Conservation (phyloP, 2,329 filamentous ascomycete species). For the Talaromyces marneffei region DNA sequence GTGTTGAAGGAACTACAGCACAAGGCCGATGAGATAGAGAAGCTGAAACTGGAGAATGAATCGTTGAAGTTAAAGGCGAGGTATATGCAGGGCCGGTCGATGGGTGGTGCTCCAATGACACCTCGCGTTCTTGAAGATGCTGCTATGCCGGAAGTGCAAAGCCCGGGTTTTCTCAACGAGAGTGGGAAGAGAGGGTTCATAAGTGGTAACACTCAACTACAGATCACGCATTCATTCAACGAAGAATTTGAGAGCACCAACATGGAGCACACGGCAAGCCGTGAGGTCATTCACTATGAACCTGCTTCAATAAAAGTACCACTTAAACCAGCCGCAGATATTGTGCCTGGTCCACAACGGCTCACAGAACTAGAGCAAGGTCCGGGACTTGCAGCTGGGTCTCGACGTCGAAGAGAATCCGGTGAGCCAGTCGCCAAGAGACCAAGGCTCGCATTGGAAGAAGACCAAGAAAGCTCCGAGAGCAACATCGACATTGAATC, state of each 20-base stretch:
- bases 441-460: slow-evolving; percentile 22
- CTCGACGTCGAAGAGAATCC: slow-evolving; percentile 6
- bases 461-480: slow-evolving; percentile 4
- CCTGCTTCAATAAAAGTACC: slow-evolving; percentile 23
- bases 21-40: slow-evolving; percentile 37
- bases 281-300: slow-evolving; percentile 20
- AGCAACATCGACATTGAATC: slow-evolving; percentile 6
- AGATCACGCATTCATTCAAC: slow-evolving; percentile 29
- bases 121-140: slow-evolving; percentile 8
- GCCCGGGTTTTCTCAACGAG: slow-evolving; percentile 31
- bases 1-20: slow-evolving; percentile 34
- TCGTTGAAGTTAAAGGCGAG: slow-evolving; percentile 33
- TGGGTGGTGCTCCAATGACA: slow-evolving; percentile 13
- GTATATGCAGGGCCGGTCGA: slow-evolving; percentile 27
- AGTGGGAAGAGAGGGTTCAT: slow-evolving; percentile 30
- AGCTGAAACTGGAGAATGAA: slow-evolving; percentile 34
- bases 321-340: slow-evolving; percentile 19
- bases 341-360: not conserved
- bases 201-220: slow-evolving; percentile 24
- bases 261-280: slow-evolving; percentile 19
- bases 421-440: slow-evolving; percentile 27
- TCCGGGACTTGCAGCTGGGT: not conserved
- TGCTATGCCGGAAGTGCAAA: slow-evolving; percentile 26
- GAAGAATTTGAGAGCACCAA: slow-evolving; percentile 24
- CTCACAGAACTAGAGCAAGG: not conserved